phyloP scores from a whole-genome alignment of 1,284 basidiomycete genomes.

The Blastosporella zonata region DNA sequence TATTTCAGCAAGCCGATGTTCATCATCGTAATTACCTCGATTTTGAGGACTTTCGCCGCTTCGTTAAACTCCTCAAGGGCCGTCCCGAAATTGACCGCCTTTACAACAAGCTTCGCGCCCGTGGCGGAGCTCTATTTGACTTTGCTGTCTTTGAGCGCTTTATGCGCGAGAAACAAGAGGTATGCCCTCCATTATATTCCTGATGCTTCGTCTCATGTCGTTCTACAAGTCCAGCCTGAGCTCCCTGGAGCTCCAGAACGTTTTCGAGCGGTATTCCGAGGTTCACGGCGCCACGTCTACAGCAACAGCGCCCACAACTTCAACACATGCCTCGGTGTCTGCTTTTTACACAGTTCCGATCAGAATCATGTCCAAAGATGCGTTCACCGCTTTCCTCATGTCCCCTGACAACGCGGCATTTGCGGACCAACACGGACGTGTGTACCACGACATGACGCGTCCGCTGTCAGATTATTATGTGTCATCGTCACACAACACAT shows the following conservation, averaged over 20 bases:
- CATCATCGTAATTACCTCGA: constrained; percentile 70
- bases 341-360: background rate
- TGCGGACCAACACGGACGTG: constrained; percentile 28
- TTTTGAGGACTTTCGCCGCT: constrained; percentile 80
- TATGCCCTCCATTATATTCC: constrained; percentile 25
- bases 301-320: background rate
- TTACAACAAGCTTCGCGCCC: constrained; percentile 51
- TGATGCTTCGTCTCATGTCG: constrained; percentile 6
- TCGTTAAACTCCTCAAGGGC: constrained; percentile 83
- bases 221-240: constrained; percentile 45
- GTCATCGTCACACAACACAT: constrained; percentile 96
- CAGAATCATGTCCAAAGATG: constrained; percentile 48
- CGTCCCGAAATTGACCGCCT: constrained; percentile 78
- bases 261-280: constrained; percentile 58
- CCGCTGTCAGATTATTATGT: constrained; percentile 90
- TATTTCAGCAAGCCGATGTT: constrained; percentile 63
- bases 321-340: background rate
- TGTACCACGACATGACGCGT: constrained; percentile 60
- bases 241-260: constrained; percentile 41
- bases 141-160: constrained; percentile 62
- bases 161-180: constrained; percentile 67
- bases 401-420: constrained; percentile 41
- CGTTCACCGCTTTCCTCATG: constrained; percentile 75
- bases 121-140: constrained; percentile 44
- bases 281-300: background rate